Percentiles rank a stretch among this genome's conserved stretches.
These are phyloP conservation scores for Aspergillus chevalieri DNA, from an alignment of 2,329 filamentous ascomycete genomes.

Conservation along the genomic window DNA sequence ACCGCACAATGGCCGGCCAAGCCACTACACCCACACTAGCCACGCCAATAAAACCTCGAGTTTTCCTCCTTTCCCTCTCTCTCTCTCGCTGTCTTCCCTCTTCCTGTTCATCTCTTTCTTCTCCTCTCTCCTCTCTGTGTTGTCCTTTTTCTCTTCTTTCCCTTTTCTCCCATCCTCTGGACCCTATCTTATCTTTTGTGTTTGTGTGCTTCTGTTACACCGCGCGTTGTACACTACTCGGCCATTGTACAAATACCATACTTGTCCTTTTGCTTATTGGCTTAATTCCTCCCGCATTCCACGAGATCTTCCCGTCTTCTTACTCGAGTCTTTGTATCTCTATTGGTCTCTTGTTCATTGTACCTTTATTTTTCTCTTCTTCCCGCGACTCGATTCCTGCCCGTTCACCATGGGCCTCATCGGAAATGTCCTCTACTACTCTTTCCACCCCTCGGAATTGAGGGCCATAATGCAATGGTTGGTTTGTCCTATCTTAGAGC, in stretches of 20 bases:
- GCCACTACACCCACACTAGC: neutral
- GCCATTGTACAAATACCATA: constrained; percentile 3
- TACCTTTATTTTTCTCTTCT: neutral
- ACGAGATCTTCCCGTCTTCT: neutral
- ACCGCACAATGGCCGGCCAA: neutral
- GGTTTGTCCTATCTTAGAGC: constrained; percentile 18
- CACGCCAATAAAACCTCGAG: neutral
- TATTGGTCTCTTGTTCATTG: neutral
- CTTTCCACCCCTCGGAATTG: constrained; percentile 70
- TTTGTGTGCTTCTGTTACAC: neutral
- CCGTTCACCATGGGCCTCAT: constrained; percentile 33
- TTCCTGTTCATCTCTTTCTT: constrained; percentile 2
- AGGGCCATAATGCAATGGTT: constrained; percentile 86
- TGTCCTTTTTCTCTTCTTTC: constrained; percentile 2
- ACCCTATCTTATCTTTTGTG: constrained; percentile 1
- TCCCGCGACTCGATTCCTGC: neutral
- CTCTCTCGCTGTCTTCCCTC: constrained; percentile 3
- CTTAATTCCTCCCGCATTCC: neutral
- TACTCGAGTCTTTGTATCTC: neutral
- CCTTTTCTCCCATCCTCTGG: constrained; percentile 3
- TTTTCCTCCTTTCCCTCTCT: constrained; percentile 7
- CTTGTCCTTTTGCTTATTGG: constrained; percentile 10
- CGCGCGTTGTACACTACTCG: neutral
- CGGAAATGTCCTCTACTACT: constrained; percentile 60
- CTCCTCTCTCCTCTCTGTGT: neutral